Evolutionary conservation across 176 grass and related monocot genomes (phyloP).

Genomic region (Avena eriantha): DNA sequence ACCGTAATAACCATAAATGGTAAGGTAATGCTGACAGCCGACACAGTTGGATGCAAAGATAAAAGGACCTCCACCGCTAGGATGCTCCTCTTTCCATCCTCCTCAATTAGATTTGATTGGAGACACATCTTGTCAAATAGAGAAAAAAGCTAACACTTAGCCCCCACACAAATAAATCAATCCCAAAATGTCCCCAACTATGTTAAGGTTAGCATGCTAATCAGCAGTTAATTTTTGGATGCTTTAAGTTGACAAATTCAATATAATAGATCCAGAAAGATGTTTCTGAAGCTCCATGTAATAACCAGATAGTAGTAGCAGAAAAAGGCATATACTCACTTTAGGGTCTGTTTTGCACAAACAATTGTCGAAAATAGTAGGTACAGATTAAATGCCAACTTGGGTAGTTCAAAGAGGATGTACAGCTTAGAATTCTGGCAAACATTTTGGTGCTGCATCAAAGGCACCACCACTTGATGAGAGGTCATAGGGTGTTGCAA

Average conservation of each 20-base stretch:
- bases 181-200: constrained; percentile 2
- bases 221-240: neutral
- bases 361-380: constrained; percentile 34
- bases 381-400: constrained; percentile 3
- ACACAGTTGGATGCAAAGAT: constrained; percentile 50
- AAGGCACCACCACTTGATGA: constrained; percentile 18
- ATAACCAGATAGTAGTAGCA: neutral
- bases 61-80: constrained; percentile 22
- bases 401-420: neutral
- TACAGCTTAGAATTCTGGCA: constrained; percentile 23
- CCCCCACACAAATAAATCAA: constrained; percentile 32
- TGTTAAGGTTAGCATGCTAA: neutral
- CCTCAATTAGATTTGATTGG: constrained; percentile 27
- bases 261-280: neutral
- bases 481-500: constrained; percentile 36
- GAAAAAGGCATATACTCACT: neutral
- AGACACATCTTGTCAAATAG: constrained; percentile 27
- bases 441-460: constrained; percentile 24
- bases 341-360: neutral
- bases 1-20: constrained; percentile 14
- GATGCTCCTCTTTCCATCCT: constrained; percentile 34
- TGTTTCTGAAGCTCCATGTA: neutral
- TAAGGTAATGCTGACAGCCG: constrained; percentile 36
- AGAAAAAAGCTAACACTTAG: neutral
- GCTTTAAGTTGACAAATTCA: neutral